Evolutionary conservation across 805 yeast genomes (phyloP), one percentile per base, ranked within the genome.

Genomic region (Hanseniaspora lachancei): DNA sequence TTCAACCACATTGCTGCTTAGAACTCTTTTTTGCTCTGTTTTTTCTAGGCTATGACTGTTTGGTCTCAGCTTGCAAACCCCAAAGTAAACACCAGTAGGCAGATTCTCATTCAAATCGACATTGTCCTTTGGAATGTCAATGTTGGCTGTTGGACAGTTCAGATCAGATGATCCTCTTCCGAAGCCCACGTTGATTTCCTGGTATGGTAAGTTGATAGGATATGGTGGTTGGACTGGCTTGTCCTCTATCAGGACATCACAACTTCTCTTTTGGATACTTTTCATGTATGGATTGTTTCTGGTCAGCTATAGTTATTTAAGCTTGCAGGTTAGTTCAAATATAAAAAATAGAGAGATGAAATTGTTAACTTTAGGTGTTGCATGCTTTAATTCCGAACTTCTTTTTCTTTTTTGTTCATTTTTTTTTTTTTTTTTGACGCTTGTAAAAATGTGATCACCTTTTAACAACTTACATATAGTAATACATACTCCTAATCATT

Each of bases 81-180:
- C 99, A 65, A 81, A 93, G 68, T 93, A 93, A 9, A 93, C 91
- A 3, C 99, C 99, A 0, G 91, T 77, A 2, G 76, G 77, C 21
- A 77, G 72, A 2, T 44, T 49, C 16, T 27, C 32, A 49, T 70
- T 68, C 41, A 78, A 62, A 5, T 68, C 66, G 3, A 67, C 58
- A 0, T 78, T 75, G 23, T 77, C 70, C 39, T 74, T 70, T 2
- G 71, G 73, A 3, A 86, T 77, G 1, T 87, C 84, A 5, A 91
- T 78, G 64, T 91, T 91, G 7, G 97, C 97, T 0, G 99, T 93
- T 2, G 98, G 98, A 46, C 89, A 84, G 0, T 97, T 97, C 43
- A 93, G 74, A 61, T 88, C 96, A 0, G 93, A 68, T 0, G 97
- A 87, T 0, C 99, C 99, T 55, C 99, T 77, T 6, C 98, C 99